Conservation (phyloP, 208 protist genomes). For the Acanthamoeba lenticulata region DNA sequence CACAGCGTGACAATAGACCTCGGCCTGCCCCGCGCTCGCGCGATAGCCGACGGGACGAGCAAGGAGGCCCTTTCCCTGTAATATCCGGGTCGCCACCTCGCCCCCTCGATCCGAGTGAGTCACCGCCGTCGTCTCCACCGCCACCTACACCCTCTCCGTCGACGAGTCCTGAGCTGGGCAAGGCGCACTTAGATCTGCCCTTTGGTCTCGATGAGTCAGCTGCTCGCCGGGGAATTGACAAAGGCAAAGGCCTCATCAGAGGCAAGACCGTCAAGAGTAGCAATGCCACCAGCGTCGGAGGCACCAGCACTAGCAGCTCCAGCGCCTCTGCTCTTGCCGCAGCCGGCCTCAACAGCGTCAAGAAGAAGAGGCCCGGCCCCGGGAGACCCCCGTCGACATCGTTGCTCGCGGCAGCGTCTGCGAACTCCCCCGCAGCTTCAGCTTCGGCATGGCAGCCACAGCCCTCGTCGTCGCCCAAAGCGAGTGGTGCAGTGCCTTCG, state of each 20-base stretch:
- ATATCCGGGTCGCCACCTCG: neutral
- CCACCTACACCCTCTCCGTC: conserved; percentile 50
- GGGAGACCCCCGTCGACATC: neutral
- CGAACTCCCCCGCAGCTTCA: neutral
- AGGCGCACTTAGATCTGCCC: conserved; percentile 2
- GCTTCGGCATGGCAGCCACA: neutral
- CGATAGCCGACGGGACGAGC: neutral
- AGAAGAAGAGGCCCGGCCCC: neutral
- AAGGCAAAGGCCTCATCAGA: neutral
- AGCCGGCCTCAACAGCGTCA: no score
- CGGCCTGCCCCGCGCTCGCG: neutral
- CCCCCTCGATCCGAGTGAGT: neutral
- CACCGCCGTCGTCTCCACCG: conserved; percentile 40
- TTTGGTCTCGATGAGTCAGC: neutral
- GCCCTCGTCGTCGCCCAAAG: neutral
- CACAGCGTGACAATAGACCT: neutral
- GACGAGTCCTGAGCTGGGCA: conserved; percentile 18
- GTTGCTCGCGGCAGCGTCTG: neutral
- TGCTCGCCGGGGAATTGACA: neutral
- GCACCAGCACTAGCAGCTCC: no score
- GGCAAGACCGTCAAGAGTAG: neutral
- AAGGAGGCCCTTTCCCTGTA: neutral
- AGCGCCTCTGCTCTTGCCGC: no score
- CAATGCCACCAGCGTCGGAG: neutral
- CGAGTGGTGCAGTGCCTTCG: neutral